Percentiles rank a stretch among this genome's conserved stretches.
Conservation (phyloP, 2,329 filamentous ascomycete species). For the Fusarium sp. region DNA sequence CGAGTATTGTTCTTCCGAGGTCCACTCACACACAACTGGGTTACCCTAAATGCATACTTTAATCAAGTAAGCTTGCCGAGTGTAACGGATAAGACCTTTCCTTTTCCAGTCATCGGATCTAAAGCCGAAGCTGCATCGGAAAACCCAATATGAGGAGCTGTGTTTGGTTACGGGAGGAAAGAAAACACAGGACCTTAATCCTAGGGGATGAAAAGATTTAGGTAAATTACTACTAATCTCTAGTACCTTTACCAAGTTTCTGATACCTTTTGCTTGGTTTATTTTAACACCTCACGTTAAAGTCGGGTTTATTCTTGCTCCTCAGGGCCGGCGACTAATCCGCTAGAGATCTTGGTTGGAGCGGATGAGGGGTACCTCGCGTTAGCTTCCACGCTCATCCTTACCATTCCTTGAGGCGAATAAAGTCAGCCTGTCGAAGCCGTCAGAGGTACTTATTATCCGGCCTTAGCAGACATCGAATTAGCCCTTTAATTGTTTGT, state of each 20-base stretch:
- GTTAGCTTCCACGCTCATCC: neutral
- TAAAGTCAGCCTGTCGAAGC: neutral
- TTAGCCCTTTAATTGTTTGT: accelerated
- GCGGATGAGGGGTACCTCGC: conserved; percentile 5
- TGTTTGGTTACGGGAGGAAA: neutral
- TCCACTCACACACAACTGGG: no score
- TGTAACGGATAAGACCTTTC: conserved; percentile 2
- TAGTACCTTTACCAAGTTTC: neutral
- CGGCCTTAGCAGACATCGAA: neutral
- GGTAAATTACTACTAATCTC: neutral
- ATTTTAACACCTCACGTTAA: neutral
- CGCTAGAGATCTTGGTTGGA: neutral
- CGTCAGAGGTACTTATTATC: neutral
- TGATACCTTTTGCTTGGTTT: neutral
- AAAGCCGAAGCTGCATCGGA: conserved; percentile 12
- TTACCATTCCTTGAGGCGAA: neutral
- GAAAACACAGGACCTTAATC: neutral
- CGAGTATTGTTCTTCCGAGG: neutral
- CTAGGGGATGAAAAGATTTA: neutral
- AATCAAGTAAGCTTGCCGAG: neutral
- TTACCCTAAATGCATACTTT: neutral
- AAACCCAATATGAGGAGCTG: neutral
- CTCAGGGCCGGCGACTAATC: neutral
- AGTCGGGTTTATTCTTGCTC: no score
- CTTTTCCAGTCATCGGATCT: conserved; percentile 15